phyloP scores from a whole-genome alignment of 345 rosid species.

The Draba incana region DNA sequence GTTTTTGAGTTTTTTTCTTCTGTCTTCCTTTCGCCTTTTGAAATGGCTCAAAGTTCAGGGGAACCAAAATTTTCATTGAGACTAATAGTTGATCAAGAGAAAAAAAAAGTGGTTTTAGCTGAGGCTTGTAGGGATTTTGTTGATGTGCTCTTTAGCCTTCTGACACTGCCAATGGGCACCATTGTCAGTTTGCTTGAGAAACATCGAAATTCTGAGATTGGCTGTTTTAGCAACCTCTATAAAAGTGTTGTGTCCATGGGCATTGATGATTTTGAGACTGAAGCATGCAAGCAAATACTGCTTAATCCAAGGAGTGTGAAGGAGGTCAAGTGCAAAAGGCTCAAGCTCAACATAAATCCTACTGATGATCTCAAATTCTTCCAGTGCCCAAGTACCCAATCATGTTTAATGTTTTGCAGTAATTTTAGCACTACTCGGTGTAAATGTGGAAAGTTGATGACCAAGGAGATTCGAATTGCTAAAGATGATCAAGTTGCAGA shows the following conservation, averaged over 20 bases:
- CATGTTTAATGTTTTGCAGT: not conserved
- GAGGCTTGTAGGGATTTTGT: conserved; percentile 25
- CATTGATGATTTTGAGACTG: not conserved
- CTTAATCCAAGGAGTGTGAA: conserved; percentile 20
- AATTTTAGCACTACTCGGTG: not conserved
- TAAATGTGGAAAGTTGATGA: conserved; percentile 1
- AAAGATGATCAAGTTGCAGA: not conserved
- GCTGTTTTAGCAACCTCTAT: conserved; percentile 31
- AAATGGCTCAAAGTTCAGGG: conserved; percentile 18
- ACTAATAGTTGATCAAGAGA: conserved; percentile 1
- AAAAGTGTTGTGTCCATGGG: conserved; percentile 21
- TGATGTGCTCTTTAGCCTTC: conserved; percentile 21
- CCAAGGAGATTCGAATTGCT: not conserved
- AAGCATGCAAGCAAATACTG: conserved; percentile 15
- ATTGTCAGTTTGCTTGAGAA: conserved; percentile 18
- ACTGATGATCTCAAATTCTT: conserved; percentile 20
- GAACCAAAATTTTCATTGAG: conserved; percentile 23
- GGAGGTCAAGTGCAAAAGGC: conserved; percentile 3
- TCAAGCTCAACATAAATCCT: conserved; percentile 28
- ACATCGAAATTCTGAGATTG: conserved; percentile 10
- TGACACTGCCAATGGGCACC: conserved; percentile 27
- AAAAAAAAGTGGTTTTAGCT: no score
- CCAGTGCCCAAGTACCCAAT: no score
- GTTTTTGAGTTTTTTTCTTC: not conserved
- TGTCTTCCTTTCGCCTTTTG: no score